Conservation (phyloP, 2,329 filamentous ascomycete genomes). For the Sclerotinia borealis region DNA sequence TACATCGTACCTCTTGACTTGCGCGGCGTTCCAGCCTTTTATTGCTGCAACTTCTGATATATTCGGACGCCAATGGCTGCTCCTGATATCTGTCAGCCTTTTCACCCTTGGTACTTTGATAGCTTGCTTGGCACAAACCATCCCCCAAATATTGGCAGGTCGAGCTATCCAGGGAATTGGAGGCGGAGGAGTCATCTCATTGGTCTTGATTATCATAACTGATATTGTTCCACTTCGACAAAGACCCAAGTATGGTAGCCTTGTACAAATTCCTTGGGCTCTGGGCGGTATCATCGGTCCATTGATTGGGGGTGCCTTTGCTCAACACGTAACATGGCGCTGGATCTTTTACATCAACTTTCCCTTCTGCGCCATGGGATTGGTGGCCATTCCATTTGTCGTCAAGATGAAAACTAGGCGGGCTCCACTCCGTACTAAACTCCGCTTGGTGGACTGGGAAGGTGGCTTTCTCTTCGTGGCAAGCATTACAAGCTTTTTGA, state of each 20-base stretch:
- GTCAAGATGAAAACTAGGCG: background rate
- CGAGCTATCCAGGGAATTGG: constrained; percentile 43
- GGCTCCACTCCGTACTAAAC: background rate
- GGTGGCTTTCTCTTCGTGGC: constrained; percentile 54
- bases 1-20: constrained; percentile 58
- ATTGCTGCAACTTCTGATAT: constrained; percentile 23
- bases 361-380: constrained; percentile 8
- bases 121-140: constrained; percentile 26
- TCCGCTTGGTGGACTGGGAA: constrained; percentile 51
- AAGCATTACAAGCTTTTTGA: constrained; percentile 49
- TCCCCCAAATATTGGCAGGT: constrained; percentile 29
- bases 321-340: constrained; percentile 30
- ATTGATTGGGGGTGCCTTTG: constrained; percentile 36
- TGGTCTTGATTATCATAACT: constrained; percentile 40
- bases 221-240: constrained; percentile 39
- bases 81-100: constrained; percentile 19
- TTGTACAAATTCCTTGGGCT: constrained; percentile 27
- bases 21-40: constrained; percentile 51
- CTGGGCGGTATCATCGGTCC: constrained; percentile 30
- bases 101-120: constrained; percentile 30
- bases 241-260: constrained; percentile 32
- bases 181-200: constrained; percentile 41
- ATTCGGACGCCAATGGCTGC: constrained; percentile 18
- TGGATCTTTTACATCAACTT: constrained; percentile 18
- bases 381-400: constrained; percentile 9